Percentiles rank a stretch among this genome's conserved stretches.
These are phyloP conservation scores for Juglanconis sp. DNA, from an alignment of 2,329 filamentous ascomycete genomes.

Conservation along the genomic window DNA sequence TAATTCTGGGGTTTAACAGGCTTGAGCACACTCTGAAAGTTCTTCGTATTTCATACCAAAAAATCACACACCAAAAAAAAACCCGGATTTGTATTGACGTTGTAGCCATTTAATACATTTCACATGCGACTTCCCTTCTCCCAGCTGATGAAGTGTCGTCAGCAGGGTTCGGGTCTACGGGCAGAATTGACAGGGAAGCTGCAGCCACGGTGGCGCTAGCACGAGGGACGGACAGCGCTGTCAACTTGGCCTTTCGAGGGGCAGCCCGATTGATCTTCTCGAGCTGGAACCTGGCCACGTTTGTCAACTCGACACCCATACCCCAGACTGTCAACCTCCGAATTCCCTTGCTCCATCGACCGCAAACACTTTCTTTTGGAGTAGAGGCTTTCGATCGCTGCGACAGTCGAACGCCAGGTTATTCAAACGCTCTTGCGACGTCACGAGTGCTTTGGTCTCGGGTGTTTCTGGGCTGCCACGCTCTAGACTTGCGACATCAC, in stretches of 20 bases:
- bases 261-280: constrained; percentile 9
- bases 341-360: background rate
- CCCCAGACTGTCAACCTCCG: background rate
- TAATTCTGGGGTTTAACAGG: too few species aligned
- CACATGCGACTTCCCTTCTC: too few species aligned
- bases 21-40: too few species aligned
- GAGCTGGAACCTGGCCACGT: constrained; percentile 18
- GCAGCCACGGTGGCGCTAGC: constrained; percentile 19
- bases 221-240: constrained; percentile 2
- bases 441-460: background rate
- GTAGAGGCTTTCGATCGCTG: background rate
- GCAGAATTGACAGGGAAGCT: constrained; percentile 7
- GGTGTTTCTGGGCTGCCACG: background rate
- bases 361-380: background rate
- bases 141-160: background rate
- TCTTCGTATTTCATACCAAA: background rate
- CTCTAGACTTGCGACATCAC: constrained; percentile 9
- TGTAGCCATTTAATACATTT: too few species aligned
- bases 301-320: constrained; percentile 8
- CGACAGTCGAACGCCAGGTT: background rate
- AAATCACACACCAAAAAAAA: too few species aligned
- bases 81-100: too few species aligned
- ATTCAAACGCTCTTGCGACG: background rate
- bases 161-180: constrained; percentile 7
- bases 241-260: constrained; percentile 20